Conservation (phyloP, 1,284 basidiomycete species). For the Meira miltonrushii region DNA sequence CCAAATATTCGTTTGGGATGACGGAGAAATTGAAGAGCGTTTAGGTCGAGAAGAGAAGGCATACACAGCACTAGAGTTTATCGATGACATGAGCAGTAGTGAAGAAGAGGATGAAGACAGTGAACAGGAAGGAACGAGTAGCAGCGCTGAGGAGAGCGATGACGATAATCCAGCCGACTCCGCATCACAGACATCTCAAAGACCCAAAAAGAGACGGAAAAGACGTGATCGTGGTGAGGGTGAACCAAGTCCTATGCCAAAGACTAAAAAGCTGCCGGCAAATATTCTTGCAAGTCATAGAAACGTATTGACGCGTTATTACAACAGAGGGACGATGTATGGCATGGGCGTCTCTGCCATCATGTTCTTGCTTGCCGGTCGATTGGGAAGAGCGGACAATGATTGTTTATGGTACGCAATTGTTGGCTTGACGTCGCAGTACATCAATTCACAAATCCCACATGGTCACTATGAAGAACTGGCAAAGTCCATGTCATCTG, state of each 20-base stretch:
- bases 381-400: slow-evolving; percentile 83
- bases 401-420: slow-evolving; percentile 85
- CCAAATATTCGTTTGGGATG: slow-evolving; percentile 48
- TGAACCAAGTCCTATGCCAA: background rate
- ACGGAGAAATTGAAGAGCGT: slow-evolving; percentile 36
- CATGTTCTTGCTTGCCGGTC: slow-evolving; percentile 82
- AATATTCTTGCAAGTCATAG: slow-evolving; percentile 26
- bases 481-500: slow-evolving; percentile 35
- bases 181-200: too few relatives aligned
- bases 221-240: background rate
- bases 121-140: slow-evolving; percentile 17
- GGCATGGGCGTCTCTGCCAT: slow-evolving; percentile 85
- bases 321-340: slow-evolving; percentile 74
- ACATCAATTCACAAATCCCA: slow-evolving; percentile 78
- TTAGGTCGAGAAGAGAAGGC: slow-evolving; percentile 36
- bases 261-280: slow-evolving; percentile 3
- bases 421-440: slow-evolving; percentile 88
- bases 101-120: slow-evolving; percentile 54
- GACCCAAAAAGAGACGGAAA: slow-evolving; percentile 1
- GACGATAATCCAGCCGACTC: background rate
- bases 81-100: slow-evolving; percentile 62
- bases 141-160: slow-evolving; percentile 12
- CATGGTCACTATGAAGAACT: slow-evolving; percentile 70
- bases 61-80: slow-evolving; percentile 36
- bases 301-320: slow-evolving; percentile 60